Base-by-base conservation (phyloP, 2,329 filamentous ascomycete species). In the Aspergillus sp. region DNA sequence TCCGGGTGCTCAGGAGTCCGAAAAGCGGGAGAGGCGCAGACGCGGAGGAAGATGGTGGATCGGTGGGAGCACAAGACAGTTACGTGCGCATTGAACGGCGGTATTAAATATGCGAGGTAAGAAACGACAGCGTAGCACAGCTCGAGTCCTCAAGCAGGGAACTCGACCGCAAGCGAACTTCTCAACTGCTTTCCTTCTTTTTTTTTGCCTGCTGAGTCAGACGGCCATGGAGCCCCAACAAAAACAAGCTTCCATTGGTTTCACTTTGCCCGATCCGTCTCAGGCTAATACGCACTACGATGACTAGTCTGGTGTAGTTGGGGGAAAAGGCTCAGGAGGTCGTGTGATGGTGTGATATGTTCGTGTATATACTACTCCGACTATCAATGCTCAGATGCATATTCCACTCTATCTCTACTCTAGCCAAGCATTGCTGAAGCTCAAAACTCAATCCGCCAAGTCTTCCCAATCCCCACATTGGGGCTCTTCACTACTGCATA, bases 401-500 rank as follows among this genome's bases (percentile, higher is more conserved):
- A 35, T 41, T 31, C 43, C 17, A 48, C 21, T 46, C 21, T 59
- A 43, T 40, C 41, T 55, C 33, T 40, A 23, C 15, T 48, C 49
- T 47, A 41, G 21, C 44, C 46, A 45, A 44, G 21, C 25, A 11
- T 45, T 50, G 14, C 35, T 37, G 1, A 21, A 45, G 15, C 43
- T 54, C 52, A 74, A 62, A 88, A 87, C 49, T 82, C 78, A 62
- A 87, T 81, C 72, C 78, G 86, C 87, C 88, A 90, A 21, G 84
- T 82, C 66, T 79, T 81, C 37, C 82, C 83, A 73, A 90, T 83
- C n/a, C 70, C 76, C 15, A 88, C 81, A 52, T 79, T 79, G 0
- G 87, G 88, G 67, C 85, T 82, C 68, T 86, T 84, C 8, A 90
- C 81, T 15, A 89, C 77, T 3, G 83, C 87, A 78, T 83, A 89